These are phyloP conservation scores for Astrephomene gubernaculifera DNA, from an alignment of 139 green algal species.

Conservation along the genomic window DNA sequence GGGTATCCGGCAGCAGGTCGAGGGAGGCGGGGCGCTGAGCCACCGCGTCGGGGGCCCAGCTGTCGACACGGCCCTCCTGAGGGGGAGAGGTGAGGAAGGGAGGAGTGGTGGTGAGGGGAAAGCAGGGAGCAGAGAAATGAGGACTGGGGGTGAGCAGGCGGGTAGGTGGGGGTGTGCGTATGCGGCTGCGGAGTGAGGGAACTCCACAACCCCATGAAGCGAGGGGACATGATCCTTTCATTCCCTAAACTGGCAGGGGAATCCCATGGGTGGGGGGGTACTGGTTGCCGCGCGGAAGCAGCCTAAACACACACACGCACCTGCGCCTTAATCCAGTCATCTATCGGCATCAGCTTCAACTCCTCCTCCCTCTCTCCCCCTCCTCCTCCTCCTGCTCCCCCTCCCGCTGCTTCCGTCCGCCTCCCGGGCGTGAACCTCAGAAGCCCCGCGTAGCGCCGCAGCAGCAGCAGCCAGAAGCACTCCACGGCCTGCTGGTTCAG, in stretches of 20 bases:
- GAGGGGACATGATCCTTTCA: not conserved
- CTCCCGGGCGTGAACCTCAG: conserved; percentile 7
- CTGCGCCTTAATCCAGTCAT: not conserved
- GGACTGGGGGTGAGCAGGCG: not conserved
- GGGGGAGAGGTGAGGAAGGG: not conserved
- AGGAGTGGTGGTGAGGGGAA: not conserved
- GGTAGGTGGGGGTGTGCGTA: not conserved
- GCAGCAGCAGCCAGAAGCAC: conserved; percentile 40
- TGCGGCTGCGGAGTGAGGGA: no score
- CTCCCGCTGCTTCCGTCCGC: not conserved
- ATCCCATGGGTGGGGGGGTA: not conserved
- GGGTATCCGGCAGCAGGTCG: not conserved
- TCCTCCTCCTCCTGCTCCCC: not conserved
- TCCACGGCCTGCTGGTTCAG: conserved; percentile 26
- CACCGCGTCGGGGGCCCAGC: not conserved
- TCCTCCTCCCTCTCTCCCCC: not conserved
- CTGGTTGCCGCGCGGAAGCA: not conserved
- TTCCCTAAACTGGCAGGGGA: not conserved
- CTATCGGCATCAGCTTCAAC: conserved; percentile 8
- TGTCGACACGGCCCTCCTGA: not conserved
- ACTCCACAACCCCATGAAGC: not conserved
- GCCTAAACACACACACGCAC: not conserved
- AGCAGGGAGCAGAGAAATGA: not conserved
- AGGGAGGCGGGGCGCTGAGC: not conserved
- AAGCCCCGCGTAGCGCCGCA: conserved; percentile 6